Percentiles rank a stretch among this genome's conserved stretches.
phyloP scores from a whole-genome alignment of 1,284 basidiomycete species.

The Fomitopsis schrenkii region DNA sequence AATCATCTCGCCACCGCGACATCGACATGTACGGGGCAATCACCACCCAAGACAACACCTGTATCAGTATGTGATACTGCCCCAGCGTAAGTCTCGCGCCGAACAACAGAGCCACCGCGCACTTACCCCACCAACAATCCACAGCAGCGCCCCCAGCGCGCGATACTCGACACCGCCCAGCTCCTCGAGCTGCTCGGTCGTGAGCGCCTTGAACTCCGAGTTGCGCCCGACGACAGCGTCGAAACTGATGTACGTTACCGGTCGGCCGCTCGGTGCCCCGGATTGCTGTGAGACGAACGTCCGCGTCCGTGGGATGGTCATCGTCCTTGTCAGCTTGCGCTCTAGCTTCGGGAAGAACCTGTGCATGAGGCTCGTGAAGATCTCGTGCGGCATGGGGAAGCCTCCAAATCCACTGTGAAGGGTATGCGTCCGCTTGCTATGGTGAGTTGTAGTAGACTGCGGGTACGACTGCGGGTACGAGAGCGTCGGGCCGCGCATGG shows the following conservation, averaged over 20 bases:
- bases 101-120: no score
- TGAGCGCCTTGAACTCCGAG: conserved; percentile 80
- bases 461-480: conserved; percentile 18
- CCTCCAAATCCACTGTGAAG: conserved; percentile 71
- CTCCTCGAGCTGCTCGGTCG: conserved; percentile 84
- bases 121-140: conserved; percentile 55
- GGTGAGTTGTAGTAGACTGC: conserved; percentile 7
- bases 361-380: conserved; percentile 31
- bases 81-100: background rate
- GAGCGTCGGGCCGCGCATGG: conserved; percentile 17
- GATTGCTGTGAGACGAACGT: conserved; percentile 28
- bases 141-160: conserved; percentile 74
- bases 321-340: conserved; percentile 24
- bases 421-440: conserved; percentile 16
- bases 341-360: conserved; percentile 25
- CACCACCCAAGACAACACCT: conserved; percentile 38
- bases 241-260: conserved; percentile 85
- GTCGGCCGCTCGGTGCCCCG: conserved; percentile 37
- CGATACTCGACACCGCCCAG: conserved; percentile 94
- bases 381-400: conserved; percentile 81
- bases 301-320: conserved; percentile 27
- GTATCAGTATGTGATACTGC: conserved; percentile 55
- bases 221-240: conserved; percentile 84
- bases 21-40: conserved; percentile 76
- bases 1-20: conserved; percentile 47